Base-by-base conservation (phyloP, 768 basidiomycete species). In the Boletus subparvulus region DNA sequence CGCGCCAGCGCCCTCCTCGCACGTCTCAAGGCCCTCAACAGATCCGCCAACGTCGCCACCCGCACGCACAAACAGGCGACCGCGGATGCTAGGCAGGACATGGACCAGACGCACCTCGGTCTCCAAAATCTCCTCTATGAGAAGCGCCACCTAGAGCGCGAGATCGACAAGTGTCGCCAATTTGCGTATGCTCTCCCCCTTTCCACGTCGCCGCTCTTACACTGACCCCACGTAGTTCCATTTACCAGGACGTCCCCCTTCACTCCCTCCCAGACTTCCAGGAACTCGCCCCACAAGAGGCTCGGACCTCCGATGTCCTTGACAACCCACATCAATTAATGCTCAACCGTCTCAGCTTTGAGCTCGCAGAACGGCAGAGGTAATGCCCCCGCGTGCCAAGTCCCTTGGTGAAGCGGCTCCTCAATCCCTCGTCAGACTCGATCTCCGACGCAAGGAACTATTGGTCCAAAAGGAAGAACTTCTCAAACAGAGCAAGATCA, bases 101-200 rank as follows among this genome's bases (percentile, higher is more conserved):
- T 95, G 91, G 93, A 94, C 74, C 87, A 92, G 73, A 87, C 90
- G 0, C 85, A 92, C 71, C 83, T 95, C 39, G 85, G 85, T 21
- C 81, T 92, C 32, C 92, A 95, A 73, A 95, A 95, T 61, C 76
- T 94, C 36, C 79, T 89, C 47, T 95, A 94, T 63, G 92, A 95
- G 73, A 92, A 90, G 68, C 81, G 91, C 28, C 92, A 95, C 66
- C 83, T 95, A 6, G 91, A 94, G 71, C 81, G 90, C 54, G 93
- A 95, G 75, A 95, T 95, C 36, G 89, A 92, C 64, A 93, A 94
- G 69, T 95, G 93, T 73, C 83, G 90, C 47, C 92, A 94, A 68
- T 95, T 93, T 67, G 90, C 89, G 92, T 94, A 69, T 80, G 44
- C 9, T 2, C 8, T 11, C 21, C 8, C 35, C 16, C 26, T 28